Percentiles rank a stretch among this genome's conserved stretches.
Conservation (phyloP, 2,329 filamentous ascomycete genomes). For the Colletotrichum sp. region DNA sequence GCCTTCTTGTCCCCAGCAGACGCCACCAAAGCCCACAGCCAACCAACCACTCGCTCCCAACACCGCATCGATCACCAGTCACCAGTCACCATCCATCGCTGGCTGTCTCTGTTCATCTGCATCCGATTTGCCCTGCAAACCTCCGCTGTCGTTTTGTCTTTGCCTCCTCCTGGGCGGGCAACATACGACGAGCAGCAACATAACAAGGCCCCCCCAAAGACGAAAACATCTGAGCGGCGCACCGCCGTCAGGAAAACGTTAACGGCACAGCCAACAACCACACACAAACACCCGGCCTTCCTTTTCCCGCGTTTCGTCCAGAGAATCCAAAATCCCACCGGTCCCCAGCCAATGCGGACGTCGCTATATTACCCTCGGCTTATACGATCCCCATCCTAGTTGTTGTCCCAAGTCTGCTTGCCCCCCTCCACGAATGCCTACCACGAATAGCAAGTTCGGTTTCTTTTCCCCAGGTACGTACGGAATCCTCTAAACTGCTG, state of each 20-base stretch:
- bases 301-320: slow-evolving; percentile 20
- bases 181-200: background rate
- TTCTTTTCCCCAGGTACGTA: background rate
- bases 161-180: background rate
- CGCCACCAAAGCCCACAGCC: background rate
- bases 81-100: background rate
- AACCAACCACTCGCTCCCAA: background rate
- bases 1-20: background rate
- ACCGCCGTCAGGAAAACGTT: background rate
- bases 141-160: background rate
- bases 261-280: background rate
- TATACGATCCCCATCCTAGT: background rate
- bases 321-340: background rate
- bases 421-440: background rate
- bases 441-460: background rate
- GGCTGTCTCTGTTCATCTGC: background rate
- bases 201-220: background rate
- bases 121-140: background rate
- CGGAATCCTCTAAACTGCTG: background rate
- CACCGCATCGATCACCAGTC: background rate
- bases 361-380: background rate
- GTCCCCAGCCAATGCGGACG: background rate
- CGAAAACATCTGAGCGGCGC: slow-evolving; percentile 4
- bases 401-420: background rate
- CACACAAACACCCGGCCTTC: slow-evolving; percentile 3